Conservation (phyloP, 75 land plant genomes). For the Picea sitchensis region DNA sequence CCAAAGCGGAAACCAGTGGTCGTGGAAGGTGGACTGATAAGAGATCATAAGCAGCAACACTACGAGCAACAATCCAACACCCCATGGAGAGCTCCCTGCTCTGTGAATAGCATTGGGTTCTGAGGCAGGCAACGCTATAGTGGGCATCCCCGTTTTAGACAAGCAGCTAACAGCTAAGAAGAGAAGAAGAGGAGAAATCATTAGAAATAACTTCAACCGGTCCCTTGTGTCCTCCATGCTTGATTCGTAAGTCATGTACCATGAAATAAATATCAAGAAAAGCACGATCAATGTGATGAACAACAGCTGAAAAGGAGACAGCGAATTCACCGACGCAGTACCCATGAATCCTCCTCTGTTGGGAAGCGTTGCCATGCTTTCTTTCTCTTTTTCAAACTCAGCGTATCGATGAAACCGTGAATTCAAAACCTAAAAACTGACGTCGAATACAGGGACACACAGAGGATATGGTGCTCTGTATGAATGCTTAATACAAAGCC, state of each 20-base stretch:
- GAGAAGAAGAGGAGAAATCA: conserved; percentile 35
- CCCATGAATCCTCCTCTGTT: neutral
- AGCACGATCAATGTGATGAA: conserved; percentile 35
- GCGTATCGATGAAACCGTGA: too few species aligned
- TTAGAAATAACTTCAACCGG: conserved; percentile 28
- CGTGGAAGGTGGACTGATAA: conserved; percentile 42
- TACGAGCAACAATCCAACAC: conserved; percentile 30
- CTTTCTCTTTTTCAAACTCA: too few species aligned
- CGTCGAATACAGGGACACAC: too few species aligned
- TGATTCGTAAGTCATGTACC: conserved; percentile 41
- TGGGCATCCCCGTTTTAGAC: conserved; percentile 8
- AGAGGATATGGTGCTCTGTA: too few species aligned
- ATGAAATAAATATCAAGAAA: conserved; percentile 30
- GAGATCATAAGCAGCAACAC: conserved; percentile 45
- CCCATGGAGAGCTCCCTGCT: conserved; percentile 59
- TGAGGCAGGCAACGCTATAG: conserved; percentile 8
- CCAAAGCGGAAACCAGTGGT: conserved; percentile 49
- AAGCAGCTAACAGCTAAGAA: conserved; percentile 37
- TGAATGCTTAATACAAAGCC: too few species aligned
- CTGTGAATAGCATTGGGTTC: conserved; percentile 39
- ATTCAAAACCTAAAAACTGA: too few species aligned
- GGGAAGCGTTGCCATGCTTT: too few species aligned
- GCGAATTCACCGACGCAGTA: neutral
- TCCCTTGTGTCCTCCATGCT: conserved; percentile 20
- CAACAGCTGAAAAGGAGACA: conserved; percentile 26